Percentiles rank a stretch among this genome's conserved stretches.
These are phyloP conservation scores for Microthlaspi erraticum DNA, from an alignment of 345 rosid species.

Conservation along the genomic window DNA sequence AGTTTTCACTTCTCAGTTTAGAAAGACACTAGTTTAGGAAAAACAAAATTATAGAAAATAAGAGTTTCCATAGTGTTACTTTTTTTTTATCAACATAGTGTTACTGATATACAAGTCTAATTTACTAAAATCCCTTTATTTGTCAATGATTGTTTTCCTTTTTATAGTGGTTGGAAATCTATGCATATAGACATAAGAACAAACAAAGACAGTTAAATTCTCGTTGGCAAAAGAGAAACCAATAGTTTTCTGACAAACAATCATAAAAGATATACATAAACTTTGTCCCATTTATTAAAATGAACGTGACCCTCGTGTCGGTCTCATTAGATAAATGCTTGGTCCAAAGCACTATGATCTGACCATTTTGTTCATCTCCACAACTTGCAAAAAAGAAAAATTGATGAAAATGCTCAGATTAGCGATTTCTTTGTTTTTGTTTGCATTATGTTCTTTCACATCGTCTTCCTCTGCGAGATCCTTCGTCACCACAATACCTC, in stretches of 20 bases:
- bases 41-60: neutral
- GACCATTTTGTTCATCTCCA: conserved; percentile 29
- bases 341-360: conserved; percentile 27
- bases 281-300: conserved; percentile 1
- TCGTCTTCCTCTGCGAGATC: conserved; percentile 39
- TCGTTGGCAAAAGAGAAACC: conserved; percentile 23
- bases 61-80: neutral
- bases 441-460: conserved; percentile 31
- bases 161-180: neutral
- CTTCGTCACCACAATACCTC: conserved; percentile 40
- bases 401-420: conserved; percentile 29
- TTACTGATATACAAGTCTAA: neutral
- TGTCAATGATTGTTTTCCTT: neutral
- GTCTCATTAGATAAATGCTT: neutral
- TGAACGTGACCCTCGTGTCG: conserved; percentile 32
- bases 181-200: neutral
- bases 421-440: conserved; percentile 38
- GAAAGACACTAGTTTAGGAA: neutral
- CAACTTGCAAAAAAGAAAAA: conserved; percentile 5
- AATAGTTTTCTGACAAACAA: conserved; percentile 13
- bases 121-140: neutral
- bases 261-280: neutral
- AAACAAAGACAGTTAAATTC: neutral
- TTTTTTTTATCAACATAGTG: neutral
- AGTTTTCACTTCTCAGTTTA: neutral